Evolutionary conservation across 495 filamentous ascomycete species (phyloP), one percentile per base, ranked within the genome.

Genomic region (Podospora pseudocomata): DNA sequence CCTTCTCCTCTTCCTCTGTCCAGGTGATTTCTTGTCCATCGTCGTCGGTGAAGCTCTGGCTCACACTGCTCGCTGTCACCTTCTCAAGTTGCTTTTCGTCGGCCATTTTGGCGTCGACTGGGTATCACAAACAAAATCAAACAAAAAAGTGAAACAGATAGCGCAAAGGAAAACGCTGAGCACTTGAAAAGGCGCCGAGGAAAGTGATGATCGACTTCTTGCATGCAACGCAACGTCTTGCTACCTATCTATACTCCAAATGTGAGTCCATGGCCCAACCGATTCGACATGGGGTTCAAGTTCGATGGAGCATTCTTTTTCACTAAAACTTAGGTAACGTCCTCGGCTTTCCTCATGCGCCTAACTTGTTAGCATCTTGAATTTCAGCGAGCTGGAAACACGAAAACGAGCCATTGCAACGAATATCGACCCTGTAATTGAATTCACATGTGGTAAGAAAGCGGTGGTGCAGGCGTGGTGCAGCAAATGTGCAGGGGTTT

Each of bases 1-100:
- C 74, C 49, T 71, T 74, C 69, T 80, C 78, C 67, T 80, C 77
- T 6, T 63, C 77, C 23, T 76, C 76, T 2, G 75, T 79, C 78
- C 78, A 80, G 34, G 63, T 70, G 18, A 76, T 63, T 15, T 74
- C 70, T 15, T 67, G 66, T 11, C 53, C 70, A 0, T 73, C 75
- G n/a, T 70, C 73, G 32, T 73, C 73, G 44, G 69, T 75, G 56
- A 34, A 19, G 63, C 70, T 71, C 16, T 67, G 55, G 64, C 73
- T 76, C 39, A 69, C 74, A 58, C 65, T 62, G 27, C 66, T 15
- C 15, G 58, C 56, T 39, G 32, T 26, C 15, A 26, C 23, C 23
- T 19, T 58, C n/a, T 58, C 55, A n/a, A 72, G 62, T 2, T 73
- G 63, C 39, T 74, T 74, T 39, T 73, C 71, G 59, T 73, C 70